Conservation (phyloP, 768 basidiomycete genomes). For the Gyrodon lividus region DNA sequence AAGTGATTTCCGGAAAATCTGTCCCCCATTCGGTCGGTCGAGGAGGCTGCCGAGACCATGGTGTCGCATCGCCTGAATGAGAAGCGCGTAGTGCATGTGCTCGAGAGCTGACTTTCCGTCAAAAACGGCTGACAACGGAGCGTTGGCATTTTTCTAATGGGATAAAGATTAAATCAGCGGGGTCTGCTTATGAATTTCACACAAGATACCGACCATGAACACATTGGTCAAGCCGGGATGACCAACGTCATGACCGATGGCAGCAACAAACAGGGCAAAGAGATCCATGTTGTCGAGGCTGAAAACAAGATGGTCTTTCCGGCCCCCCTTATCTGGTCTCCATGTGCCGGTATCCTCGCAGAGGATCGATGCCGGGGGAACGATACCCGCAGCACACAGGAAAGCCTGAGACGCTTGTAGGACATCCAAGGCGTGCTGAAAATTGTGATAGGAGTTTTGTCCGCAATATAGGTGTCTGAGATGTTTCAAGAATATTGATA, state of each 20-base stretch:
- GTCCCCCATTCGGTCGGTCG: constrained; percentile 49
- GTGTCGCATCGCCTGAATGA: constrained; percentile 75
- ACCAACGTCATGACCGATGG: constrained; percentile 96
- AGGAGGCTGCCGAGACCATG: constrained; percentile 73
- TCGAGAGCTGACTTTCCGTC: constrained; percentile 90
- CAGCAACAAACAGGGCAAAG: constrained; percentile 83
- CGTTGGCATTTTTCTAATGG: constrained; percentile 84
- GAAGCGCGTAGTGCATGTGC: constrained; percentile 83
- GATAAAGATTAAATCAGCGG: constrained; percentile 4
- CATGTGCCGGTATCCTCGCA: constrained; percentile 37
- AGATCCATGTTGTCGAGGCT: constrained; percentile 66
- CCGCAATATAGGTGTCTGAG: constrained; percentile 90
- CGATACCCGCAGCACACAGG: constrained; percentile 72
- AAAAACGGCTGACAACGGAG: constrained; percentile 85
- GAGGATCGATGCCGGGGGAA: constrained; percentile 72
- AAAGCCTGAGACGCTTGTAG: constrained; percentile 91
- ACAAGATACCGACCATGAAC: constrained; percentile 73
- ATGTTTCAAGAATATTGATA: constrained; percentile 78
- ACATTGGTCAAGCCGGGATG: constrained; percentile 93
- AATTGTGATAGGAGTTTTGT: constrained; percentile 96
- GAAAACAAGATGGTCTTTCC: constrained; percentile 35
- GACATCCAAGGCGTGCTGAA: constrained; percentile 94
- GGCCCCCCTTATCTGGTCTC: constrained; percentile 44
- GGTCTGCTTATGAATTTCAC: neutral
- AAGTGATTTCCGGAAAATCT: constrained; percentile 69